Conservation (phyloP, 441 rosid species). For the Gossypium schwendimanii region DNA sequence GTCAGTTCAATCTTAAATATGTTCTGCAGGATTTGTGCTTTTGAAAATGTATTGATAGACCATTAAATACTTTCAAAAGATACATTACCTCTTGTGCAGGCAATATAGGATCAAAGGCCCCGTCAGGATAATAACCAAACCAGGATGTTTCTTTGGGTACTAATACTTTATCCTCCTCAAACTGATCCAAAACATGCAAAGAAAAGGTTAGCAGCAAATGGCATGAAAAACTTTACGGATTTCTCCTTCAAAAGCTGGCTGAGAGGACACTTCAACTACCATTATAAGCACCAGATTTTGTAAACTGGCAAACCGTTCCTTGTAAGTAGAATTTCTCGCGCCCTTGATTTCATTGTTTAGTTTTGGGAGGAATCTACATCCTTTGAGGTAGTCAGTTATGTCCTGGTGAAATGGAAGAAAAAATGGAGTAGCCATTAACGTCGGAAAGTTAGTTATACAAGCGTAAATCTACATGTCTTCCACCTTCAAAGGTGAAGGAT, state of each 20-base stretch:
- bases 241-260: background rate
- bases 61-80: background rate
- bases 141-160: conserved; percentile 77
- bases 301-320: conserved; percentile 60
- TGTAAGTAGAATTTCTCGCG: conserved; percentile 56
- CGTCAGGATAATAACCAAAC: conserved; percentile 78
- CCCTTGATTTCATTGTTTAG: conserved; percentile 49
- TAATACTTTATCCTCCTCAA: conserved; percentile 63
- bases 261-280: conserved; percentile 29
- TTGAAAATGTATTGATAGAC: no score
- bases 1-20: background rate
- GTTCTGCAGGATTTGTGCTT: background rate
- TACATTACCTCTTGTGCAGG: conserved; percentile 46
- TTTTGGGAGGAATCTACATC: conserved; percentile 68
- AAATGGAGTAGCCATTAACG: background rate
- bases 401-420: conserved; percentile 34
- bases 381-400: conserved; percentile 39
- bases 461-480: background rate
- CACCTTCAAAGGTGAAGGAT: background rate
- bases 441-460: background rate
- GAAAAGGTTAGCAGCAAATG: conserved; percentile 11
- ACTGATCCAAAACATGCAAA: conserved; percentile 29
- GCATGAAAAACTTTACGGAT: background rate
- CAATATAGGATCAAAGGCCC: conserved; percentile 43
- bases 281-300: conserved; percentile 21